These are phyloP conservation scores for Takakia lepidozioides DNA, from an alignment of 225 moss, liverwort and hornwort genomes.

Conservation along the genomic window DNA sequence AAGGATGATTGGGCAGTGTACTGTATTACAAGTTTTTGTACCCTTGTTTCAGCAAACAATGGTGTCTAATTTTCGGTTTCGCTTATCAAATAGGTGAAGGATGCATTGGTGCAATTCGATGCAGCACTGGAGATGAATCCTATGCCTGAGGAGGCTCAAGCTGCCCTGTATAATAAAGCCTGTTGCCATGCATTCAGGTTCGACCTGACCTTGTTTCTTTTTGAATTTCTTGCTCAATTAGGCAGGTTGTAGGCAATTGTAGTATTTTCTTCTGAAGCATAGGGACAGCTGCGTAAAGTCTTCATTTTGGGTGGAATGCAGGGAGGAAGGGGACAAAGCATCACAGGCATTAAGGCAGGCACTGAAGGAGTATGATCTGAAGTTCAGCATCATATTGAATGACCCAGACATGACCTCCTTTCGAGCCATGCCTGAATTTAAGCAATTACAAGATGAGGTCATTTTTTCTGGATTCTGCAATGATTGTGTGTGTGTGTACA, in stretches of 20 bases:
- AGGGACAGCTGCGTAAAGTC: too few relatives aligned
- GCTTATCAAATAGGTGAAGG: constrained; percentile 68
- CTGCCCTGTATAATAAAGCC: constrained; percentile 96
- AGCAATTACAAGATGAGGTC: constrained; percentile 84
- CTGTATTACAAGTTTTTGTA: too few relatives aligned
- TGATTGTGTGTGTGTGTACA: too few relatives aligned
- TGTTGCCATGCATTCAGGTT: constrained; percentile 92
- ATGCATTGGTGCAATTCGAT: constrained; percentile 80
- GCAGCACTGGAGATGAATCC: constrained; percentile 63
- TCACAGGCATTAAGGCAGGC: constrained; percentile 71
- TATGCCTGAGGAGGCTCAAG: constrained; percentile 72
- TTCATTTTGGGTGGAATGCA: too few relatives aligned
- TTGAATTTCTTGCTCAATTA: background rate
- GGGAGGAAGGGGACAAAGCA: constrained; percentile 73
- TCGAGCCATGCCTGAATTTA: constrained; percentile 83
- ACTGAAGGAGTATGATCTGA: constrained; percentile 60
- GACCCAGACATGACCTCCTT: constrained; percentile 89
- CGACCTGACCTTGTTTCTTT: constrained; percentile 1
- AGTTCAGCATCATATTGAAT: constrained; percentile 84
- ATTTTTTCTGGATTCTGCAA: constrained; percentile 1
- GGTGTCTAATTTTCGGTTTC: too few relatives aligned
- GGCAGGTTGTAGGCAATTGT: background rate
- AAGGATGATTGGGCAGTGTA: too few relatives aligned
- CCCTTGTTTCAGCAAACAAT: too few relatives aligned
- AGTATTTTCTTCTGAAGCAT: background rate